Percentiles rank a stretch among this genome's conserved stretches.
Conservation (phyloP, 2,329 filamentous ascomycete genomes). For the Pyricularia sp. region DNA sequence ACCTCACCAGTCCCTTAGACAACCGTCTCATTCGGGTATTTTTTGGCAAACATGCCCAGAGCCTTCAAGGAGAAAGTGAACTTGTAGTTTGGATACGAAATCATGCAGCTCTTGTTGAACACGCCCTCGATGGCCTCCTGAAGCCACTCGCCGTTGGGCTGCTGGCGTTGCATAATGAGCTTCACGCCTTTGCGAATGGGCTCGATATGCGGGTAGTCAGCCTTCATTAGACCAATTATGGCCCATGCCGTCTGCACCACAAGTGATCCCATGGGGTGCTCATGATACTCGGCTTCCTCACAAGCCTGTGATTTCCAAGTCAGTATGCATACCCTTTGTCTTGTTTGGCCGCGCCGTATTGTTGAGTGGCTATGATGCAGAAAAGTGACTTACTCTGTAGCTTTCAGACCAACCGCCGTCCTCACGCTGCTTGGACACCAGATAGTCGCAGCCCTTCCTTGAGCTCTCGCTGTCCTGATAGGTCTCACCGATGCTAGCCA, state of each 20-base stretch:
- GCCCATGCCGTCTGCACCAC: constrained; percentile 96
- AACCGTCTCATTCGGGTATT: constrained; percentile 57
- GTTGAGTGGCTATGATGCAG: too few relatives aligned
- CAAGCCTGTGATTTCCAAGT: constrained; percentile 45
- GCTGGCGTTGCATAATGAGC: constrained; percentile 78
- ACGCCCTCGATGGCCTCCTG: constrained; percentile 96
- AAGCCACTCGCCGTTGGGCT: constrained; percentile 83
- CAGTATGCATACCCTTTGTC: neutral
- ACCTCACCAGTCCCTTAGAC: constrained; percentile 8
- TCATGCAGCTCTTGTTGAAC: constrained; percentile 99
- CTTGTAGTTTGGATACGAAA: constrained; percentile 98
- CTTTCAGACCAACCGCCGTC: constrained; percentile 98
- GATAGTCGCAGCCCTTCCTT: constrained; percentile 71
- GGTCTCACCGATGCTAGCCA: constrained; percentile 72
- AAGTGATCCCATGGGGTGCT: constrained; percentile 68
- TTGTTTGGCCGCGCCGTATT: neutral
- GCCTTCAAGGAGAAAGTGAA: constrained; percentile 93
- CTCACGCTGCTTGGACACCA: constrained; percentile 71
- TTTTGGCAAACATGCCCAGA: constrained; percentile 74
- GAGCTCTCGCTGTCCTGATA: constrained; percentile 65
- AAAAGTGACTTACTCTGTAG: constrained; percentile 49
- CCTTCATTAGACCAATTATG: constrained; percentile 71
- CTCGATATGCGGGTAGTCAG: constrained; percentile 65
- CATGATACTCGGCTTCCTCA: constrained; percentile 64
- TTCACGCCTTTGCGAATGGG: constrained; percentile 65